A percentile compares a stretch with the other conserved stretches of the same genome.
These are phyloP conservation scores for Amaranthus palmeri DNA, from an alignment of 148 eudicot species.

Conservation along the genomic window DNA sequence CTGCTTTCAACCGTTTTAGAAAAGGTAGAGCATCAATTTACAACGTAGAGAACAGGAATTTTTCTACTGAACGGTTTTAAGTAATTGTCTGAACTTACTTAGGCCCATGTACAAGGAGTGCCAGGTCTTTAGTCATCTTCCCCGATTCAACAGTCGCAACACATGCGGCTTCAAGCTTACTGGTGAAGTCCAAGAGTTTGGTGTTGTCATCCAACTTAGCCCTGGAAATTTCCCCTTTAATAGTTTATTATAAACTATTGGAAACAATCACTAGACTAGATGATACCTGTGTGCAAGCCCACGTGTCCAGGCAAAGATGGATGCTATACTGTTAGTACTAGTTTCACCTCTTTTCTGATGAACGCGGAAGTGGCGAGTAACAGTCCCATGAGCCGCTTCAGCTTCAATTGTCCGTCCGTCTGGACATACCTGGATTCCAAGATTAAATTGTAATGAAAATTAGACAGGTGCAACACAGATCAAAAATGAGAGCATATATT, in stretches of 20 bases:
- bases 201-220: slow-evolving; percentile 72
- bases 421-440: slow-evolving; percentile 59
- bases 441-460: not conserved
- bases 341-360: slow-evolving; percentile 94
- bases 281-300: slow-evolving; percentile 83
- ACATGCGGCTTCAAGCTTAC: slow-evolving; percentile 88
- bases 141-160: slow-evolving; percentile 79
- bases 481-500: not conserved
- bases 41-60: not conserved
- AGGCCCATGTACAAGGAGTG: slow-evolving; percentile 75
- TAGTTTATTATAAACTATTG: not conserved
- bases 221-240: slow-evolving; percentile 24
- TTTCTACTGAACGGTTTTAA: not conserved
- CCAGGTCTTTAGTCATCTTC: slow-evolving; percentile 98
- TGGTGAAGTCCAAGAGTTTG: slow-evolving; percentile 63
- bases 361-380: slow-evolving; percentile 82
- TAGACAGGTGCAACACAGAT: not conserved
- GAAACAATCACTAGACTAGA: not conserved
- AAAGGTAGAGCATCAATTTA: too few relatives aligned
- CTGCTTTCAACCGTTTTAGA: too few relatives aligned
- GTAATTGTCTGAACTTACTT: slow-evolving; percentile 36
- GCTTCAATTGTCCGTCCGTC: slow-evolving; percentile 93
- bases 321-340: slow-evolving; percentile 91
- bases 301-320: slow-evolving; percentile 90
- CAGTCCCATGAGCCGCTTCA: slow-evolving; percentile 96